Percentiles rank a stretch among this genome's conserved stretches.
Conservation (phyloP, 306 rosid species). For the Fragaria ananassa region DNA sequence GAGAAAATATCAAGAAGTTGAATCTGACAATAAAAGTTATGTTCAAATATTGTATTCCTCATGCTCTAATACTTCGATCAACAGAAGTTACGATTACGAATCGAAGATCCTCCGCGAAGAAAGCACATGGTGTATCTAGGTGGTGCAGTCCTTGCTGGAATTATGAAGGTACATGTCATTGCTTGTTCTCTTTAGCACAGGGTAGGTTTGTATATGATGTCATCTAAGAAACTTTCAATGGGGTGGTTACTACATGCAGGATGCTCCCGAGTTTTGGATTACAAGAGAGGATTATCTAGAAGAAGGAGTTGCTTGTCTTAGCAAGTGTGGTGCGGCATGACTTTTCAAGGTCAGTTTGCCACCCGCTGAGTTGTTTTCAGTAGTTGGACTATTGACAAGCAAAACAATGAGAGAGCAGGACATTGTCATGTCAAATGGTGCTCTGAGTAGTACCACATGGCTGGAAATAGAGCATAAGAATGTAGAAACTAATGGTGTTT, state of each 20-base stretch:
- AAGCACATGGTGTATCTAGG: conserved; percentile 99
- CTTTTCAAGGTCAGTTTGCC: conserved; percentile 33
- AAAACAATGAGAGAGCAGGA: conserved; percentile 29
- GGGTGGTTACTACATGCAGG: conserved; percentile 54
- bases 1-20: not conserved
- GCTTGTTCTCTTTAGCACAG: conserved; percentile 3
- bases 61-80: conserved; percentile 17
- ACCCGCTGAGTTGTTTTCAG: conserved; percentile 13
- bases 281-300: conserved; percentile 95
- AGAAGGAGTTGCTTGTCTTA: conserved; percentile 87
- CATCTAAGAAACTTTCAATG: conserved; percentile 28
- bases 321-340: conserved; percentile 90
- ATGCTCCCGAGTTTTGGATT: conserved; percentile 98
- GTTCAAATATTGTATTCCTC: not conserved
- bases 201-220: not conserved
- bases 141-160: conserved; percentile 98
- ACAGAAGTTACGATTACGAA: conserved; percentile 85
- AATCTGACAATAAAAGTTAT: not conserved
- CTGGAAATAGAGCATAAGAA: not conserved
- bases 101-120: conserved; percentile 97
- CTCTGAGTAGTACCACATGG: conserved; percentile 16
- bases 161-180: conserved; percentile 74
- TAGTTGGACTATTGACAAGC: conserved; percentile 20
- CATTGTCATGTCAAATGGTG: conserved; percentile 17
- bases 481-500: conserved; percentile 1